phyloP scores from a whole-genome alignment of 371 early-diverging fungal species.

The Lichtheimia hyalospora region DNA sequence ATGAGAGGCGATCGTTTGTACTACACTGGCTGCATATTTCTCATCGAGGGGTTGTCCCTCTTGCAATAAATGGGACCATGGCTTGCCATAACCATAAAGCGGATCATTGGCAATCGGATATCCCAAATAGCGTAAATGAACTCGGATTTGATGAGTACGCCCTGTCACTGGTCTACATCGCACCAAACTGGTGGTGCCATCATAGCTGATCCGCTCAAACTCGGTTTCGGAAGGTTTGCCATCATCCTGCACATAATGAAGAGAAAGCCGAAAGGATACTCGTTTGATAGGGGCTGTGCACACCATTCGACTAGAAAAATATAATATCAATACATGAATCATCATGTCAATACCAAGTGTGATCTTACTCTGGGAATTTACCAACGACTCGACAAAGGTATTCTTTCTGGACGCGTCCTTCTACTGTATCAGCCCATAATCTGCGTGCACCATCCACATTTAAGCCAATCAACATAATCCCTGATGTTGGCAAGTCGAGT shows the following conservation, averaged over 20 bases:
- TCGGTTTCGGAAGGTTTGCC: slow-evolving; percentile 82
- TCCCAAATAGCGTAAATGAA: slow-evolving; percentile 96
- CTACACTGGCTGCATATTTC: not conserved
- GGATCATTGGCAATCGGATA: slow-evolving; percentile 98
- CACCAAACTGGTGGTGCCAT: slow-evolving; percentile 70
- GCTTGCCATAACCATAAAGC: slow-evolving; percentile 40
- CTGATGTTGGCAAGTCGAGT: slow-evolving; percentile 91
- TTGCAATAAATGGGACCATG: slow-evolving; percentile 5
- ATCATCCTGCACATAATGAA: slow-evolving; percentile 79
- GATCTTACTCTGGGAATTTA: slow-evolving; percentile 74
- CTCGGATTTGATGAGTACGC: slow-evolving; percentile 99
- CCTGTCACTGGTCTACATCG: slow-evolving; percentile 92
- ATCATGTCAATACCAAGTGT: no score
- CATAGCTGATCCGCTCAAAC: slow-evolving; percentile 67
- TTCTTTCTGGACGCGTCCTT: slow-evolving; percentile 75
- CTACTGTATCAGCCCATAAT: slow-evolving; percentile 63
- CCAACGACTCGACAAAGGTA: slow-evolving; percentile 88
- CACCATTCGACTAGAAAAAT: slow-evolving; percentile 25
- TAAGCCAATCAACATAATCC: slow-evolving; percentile 78
- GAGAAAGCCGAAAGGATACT: slow-evolving; percentile 80
- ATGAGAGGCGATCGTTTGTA: not conserved
- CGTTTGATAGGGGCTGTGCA: slow-evolving; percentile 83
- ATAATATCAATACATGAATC: slow-evolving; percentile 26
- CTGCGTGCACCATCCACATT: slow-evolving; percentile 59
- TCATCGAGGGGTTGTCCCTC: not conserved